Conservation (phyloP, 257 asterid species). For the Solanum acaule region DNA sequence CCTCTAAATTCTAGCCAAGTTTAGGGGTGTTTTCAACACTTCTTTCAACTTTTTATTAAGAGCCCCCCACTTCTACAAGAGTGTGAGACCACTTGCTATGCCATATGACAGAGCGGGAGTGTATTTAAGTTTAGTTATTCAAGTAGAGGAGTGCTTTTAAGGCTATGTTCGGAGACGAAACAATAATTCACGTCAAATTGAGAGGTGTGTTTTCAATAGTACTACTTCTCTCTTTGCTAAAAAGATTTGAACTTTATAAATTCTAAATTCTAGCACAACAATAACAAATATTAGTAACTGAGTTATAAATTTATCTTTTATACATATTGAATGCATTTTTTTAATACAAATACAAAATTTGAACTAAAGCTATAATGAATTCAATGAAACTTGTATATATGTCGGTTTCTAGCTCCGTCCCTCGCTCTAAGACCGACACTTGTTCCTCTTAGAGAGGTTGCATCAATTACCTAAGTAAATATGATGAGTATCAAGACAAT, state of each 20-base stretch:
- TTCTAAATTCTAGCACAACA: not conserved
- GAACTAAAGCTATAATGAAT: not conserved
- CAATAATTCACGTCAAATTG: too few relatives aligned
- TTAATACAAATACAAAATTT: not conserved
- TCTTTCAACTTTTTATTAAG: not conserved
- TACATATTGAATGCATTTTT: not conserved
- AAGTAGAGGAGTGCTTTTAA: not conserved
- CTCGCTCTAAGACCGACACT: not conserved
- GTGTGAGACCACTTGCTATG: not conserved
- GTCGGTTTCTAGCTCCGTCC: not conserved
- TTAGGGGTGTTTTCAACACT: too few relatives aligned
- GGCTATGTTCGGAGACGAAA: not conserved
- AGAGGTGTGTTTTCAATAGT: not conserved
- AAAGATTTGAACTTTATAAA: not conserved
- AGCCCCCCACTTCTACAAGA: not conserved
- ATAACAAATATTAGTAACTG: not conserved
- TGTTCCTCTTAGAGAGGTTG: not conserved
- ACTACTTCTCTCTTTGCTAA: not conserved
- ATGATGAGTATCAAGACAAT: not conserved
- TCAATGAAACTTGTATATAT: not conserved
- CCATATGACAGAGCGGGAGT: not conserved
- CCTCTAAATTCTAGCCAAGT: not conserved
- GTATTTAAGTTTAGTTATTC: too few relatives aligned
- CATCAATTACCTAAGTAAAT: not conserved
- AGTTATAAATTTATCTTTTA: not conserved